Base-by-base conservation (phyloP, 1,139 yeast genomes). In the Wickerhamomyces sp. region DNA sequence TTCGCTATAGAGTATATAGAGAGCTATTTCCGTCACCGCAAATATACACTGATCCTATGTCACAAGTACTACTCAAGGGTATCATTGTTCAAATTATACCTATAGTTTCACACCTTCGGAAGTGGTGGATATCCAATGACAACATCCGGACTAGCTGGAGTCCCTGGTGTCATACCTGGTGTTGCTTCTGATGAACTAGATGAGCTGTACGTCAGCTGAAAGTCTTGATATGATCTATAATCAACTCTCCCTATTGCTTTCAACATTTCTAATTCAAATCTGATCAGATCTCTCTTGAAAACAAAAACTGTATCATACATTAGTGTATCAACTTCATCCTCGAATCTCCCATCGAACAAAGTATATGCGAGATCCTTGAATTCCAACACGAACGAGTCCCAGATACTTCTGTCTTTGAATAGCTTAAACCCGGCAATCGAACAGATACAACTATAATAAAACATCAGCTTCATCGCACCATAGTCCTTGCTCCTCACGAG, bases 331-430 rank as follows among this genome's bases (percentile, higher is more conserved):
- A 46, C 45, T 2, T 30, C 43, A 23, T 51, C 57, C 40, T 55
- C 59, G 35, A 55, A 54, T n/a, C 41, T 39, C 27, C 51, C 53
- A 37, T 40, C 37, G 32, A 45, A 47, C 15, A 34, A n/a, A 3
- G 26, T 18, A 7, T 29, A 42, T 6, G 48, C 37, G 27, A 47
- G 31, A 3, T 30, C 27, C 18, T 47, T 49, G 37, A 58, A 63
- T 34, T 49, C 54, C 0, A 45, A 43, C 5, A 48, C 37, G 36
- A 57, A 61, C 1, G 50, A 40, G 27, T 58, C 56, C 69, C 69
- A 66, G 1, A 51, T 42, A 10, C 54, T 48, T 7, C 45, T 39
- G 13, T 42, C 48, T 9, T 31, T 33, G 32, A 50, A 50, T 37
- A 57, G 41, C 43, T 49, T 54, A 40, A 55, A 53, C 4, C 52